A percentile compares a stretch with the other conserved stretches of the same genome.
Evolutionary conservation across 768 basidiomycete genomes (phyloP).

Genomic region (Agaricus subrufescens): DNA sequence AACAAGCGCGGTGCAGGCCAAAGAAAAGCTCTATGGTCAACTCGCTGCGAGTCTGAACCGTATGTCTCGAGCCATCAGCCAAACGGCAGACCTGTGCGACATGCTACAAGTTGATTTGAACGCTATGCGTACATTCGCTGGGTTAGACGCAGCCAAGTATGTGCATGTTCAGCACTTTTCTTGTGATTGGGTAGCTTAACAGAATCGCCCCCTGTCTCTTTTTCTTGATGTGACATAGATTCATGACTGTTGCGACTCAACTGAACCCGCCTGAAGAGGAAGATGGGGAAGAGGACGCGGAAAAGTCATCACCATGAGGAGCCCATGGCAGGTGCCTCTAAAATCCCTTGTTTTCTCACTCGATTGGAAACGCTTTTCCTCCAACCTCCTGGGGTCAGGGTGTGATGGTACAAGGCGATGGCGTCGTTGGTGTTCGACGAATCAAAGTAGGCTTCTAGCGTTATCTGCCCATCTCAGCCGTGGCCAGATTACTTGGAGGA

Average conservation of each 20-base stretch:
- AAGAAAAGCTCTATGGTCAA: slow-evolving; percentile 77
- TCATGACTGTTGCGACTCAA: slow-evolving; percentile 38
- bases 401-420: too few species aligned
- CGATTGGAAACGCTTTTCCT: too few species aligned
- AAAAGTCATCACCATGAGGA: too few species aligned
- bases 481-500: too few species aligned
- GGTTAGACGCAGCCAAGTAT: slow-evolving; percentile 78
- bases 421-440: too few species aligned
- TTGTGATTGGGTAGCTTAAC: background rate
- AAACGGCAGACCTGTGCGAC: slow-evolving; percentile 75
- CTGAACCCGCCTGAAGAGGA: slow-evolving; percentile 29
- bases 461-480: too few species aligned
- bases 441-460: too few species aligned
- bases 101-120: slow-evolving; percentile 71
- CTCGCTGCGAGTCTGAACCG: slow-evolving; percentile 64
- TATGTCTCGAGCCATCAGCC: slow-evolving; percentile 62
- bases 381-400: too few species aligned
- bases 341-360: too few species aligned
- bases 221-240: slow-evolving; percentile 18
- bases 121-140: slow-evolving; percentile 76
- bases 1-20: slow-evolving; percentile 68
- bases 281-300: slow-evolving; percentile 6
- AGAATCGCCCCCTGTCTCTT: background rate
- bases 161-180: slow-evolving; percentile 18
- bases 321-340: too few species aligned